Base-by-base conservation (phyloP, 1,139 yeast genomes). In the Eremothecium cymbalariae region DNA sequence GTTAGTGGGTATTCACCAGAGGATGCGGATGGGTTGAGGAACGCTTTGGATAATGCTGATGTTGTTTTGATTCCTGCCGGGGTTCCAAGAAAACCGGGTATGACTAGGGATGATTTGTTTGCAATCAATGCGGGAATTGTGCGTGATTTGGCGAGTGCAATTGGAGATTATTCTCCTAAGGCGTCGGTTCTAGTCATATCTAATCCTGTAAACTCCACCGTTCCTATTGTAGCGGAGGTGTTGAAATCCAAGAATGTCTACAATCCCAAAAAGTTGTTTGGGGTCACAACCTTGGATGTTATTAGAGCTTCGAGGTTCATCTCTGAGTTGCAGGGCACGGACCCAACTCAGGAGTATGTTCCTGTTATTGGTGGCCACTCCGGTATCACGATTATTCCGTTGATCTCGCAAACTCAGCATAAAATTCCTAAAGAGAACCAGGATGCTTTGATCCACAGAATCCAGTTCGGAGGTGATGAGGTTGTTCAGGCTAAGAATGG, bases 21-120 rank as follows among this genome's bases (percentile, higher is more conserved):
- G 55, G 55, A 53, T 28, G 31, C 44, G 11, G 78, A 77, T 40
- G 96, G 94, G 35, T 72, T 90, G 56, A 73, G 76, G 51, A 64
- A 65, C 39, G 84, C 97, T 35, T 70, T 90, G 53, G 70, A 75
- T 47, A 90, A 75, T 47, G 71, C 95, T 34, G 93, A 90, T 56
- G 77, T 90, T 48, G 94, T 90, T 41, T 70, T 90, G 50, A 88
- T 90, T 63, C 97, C 98, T 54, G 98, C 98, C 40, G 98, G 98
- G 67, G 95, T 90, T 40, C 98, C 98, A 66, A 83, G 98, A 72
- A 90, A 90, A 72, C 97, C 97, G 47, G 97, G 97, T 60, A 88
- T 88, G 97, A 86, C 97, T 55, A 76, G 94, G 72, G 98, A 90
- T 62, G 98, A 90, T 60, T 74, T 90, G 60, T 90, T 90, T 79